Evolutionary conservation across 371 early-diverging fungal genomes (phyloP), one percentile per base, ranked within the genome.

Genomic region (Mucor racemosus): DNA sequence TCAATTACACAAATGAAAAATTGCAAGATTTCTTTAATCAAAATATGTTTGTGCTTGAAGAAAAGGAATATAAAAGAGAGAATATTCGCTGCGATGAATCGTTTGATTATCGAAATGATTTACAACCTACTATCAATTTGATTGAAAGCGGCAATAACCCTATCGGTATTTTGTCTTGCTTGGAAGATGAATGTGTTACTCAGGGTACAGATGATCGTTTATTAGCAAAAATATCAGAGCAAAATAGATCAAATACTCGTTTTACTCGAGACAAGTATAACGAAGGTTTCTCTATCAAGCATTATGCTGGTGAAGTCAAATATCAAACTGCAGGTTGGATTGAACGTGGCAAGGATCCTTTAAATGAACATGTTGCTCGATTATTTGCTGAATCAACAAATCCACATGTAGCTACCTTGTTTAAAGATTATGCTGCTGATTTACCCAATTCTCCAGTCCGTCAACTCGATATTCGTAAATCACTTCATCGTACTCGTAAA

Each of bases 11-110:
- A 38, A 99, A 99, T 81, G 99, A 99, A 78, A 95, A 95, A 69
- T 90, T 99, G 14, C 99, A 99, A 79, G 99, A 99, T 75, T 99
- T 99, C 84, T 99, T 99, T 87, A 99, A 99, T 82, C 99, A 99
- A 81, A 96, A 99, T 76, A 99, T 99, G 99, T 99, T 99, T 85
- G 93, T 95, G 40, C 84, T 98, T 13, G 99, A 99, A 81, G 99
- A 99, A 77, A 97, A 98, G 76, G 98, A 99, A 75, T 99, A 99
- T 85, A 81, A 90, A 67, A 88, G 88, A 41, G 99, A 99, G 81
- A 92, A 94, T 57, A 99, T 99, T 67, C 62, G 58, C 35, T 97
- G 99, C 3, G 26, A 26, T 26, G 55, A 99, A 99, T 98, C 91
- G 95, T 73, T 95, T 75, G 99, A 99, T 81, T 99, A 99, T 85